Conservation (phyloP, 345 rosid species). For the Zanthoxylum bungeanum region DNA sequence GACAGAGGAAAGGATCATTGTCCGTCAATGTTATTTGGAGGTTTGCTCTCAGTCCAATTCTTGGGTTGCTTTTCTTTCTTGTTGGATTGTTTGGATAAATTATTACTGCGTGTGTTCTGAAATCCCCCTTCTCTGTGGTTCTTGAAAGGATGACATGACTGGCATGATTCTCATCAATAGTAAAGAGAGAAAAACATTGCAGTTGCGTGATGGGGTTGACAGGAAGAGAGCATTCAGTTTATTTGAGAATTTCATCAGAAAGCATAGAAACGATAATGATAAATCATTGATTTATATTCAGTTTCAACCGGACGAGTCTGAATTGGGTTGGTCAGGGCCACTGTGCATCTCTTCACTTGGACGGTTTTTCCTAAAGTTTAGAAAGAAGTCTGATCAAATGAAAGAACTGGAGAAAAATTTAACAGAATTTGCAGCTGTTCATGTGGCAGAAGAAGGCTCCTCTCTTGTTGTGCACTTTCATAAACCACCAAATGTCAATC, state of each 20-base stretch:
- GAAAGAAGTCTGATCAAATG: constrained; percentile 52
- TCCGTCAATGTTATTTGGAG: constrained; percentile 80
- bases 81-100: background rate
- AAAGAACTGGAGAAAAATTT: constrained; percentile 22
- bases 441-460: constrained; percentile 83
- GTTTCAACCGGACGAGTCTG: constrained; percentile 57
- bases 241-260: constrained; percentile 79
- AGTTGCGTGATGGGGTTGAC: constrained; percentile 49
- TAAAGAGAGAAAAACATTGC: constrained; percentile 48
- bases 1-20: constrained; percentile 57
- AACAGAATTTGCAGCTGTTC: constrained; percentile 67
- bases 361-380: constrained; percentile 77
- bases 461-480: constrained; percentile 70
- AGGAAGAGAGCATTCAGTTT: constrained; percentile 56
- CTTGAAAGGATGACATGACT: constrained; percentile 60
- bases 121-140: background rate
- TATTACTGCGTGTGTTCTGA: constrained; percentile 9
- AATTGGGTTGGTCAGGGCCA: constrained; percentile 86
- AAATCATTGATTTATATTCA: constrained; percentile 54
- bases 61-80: background rate
- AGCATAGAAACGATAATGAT: constrained; percentile 60
- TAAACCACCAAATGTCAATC: constrained; percentile 60
- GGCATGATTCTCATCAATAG: constrained; percentile 47
- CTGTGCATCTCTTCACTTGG: constrained; percentile 85
- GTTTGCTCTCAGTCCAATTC: constrained; percentile 36